Percentiles rank a stretch among this genome's conserved stretches.
Conservation (phyloP, 371 early-diverging fungal species). For the Rhizomucor miehei region DNA sequence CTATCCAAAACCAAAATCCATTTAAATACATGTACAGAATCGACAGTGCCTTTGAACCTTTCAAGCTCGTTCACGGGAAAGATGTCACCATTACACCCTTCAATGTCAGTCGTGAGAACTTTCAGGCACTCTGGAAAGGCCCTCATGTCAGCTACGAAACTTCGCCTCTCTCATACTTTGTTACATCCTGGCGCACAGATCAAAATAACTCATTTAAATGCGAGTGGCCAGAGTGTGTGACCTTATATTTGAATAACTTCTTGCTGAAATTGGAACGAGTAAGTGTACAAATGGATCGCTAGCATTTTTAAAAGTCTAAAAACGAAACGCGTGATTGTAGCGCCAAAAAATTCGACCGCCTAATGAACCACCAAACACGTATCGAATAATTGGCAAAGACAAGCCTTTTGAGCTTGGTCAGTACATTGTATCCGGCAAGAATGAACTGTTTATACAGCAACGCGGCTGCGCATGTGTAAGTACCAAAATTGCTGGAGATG, state of each 20-base stretch:
- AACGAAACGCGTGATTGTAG: background rate
- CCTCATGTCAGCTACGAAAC: background rate
- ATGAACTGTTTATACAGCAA: constrained; percentile 22
- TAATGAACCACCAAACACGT: constrained; percentile 7
- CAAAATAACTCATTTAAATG: constrained; percentile 17
- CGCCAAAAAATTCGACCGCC: constrained; percentile 6
- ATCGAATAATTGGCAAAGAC: constrained; percentile 30
- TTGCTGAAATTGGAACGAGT: constrained; percentile 18
- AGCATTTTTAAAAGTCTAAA: background rate
- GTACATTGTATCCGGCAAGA: constrained; percentile 16
- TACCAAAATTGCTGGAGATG: background rate
- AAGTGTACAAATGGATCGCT: too few species aligned
- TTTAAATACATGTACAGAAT: background rate
- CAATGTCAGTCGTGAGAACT: constrained; percentile 9
- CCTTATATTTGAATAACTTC: constrained; percentile 19
- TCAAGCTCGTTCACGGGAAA: background rate
- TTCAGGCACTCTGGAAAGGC: constrained; percentile 10
- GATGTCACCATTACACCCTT: constrained; percentile 10
- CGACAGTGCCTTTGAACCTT: background rate
- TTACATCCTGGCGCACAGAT: constrained; percentile 21
- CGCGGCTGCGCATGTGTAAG: constrained; percentile 36
- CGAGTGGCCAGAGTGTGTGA: constrained; percentile 34
- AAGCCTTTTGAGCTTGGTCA: constrained; percentile 24
- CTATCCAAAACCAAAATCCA: background rate
- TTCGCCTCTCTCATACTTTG: constrained; percentile 20